Percentiles rank a stretch among this genome's conserved stretches.
These are phyloP conservation scores for Ulmus americana DNA, from an alignment of 331 rosid genomes.

Conservation along the genomic window DNA sequence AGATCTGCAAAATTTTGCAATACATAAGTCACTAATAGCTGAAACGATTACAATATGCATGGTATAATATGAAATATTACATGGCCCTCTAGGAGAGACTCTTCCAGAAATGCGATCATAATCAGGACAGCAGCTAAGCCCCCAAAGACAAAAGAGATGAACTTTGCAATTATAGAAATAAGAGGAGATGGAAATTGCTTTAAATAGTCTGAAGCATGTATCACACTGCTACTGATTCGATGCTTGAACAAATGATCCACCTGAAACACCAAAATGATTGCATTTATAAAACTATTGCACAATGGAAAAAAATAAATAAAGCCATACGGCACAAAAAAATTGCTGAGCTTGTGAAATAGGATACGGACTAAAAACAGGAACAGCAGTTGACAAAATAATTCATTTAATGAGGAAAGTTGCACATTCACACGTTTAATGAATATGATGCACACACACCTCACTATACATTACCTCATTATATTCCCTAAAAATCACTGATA, in stretches of 20 bases:
- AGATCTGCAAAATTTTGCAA: slow-evolving; percentile 44
- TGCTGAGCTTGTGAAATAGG: neutral
- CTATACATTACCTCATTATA: slow-evolving; percentile 67
- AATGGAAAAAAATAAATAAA: neutral
- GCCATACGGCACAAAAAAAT: neutral
- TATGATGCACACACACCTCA: neutral
- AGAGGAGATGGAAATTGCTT: slow-evolving; percentile 96
- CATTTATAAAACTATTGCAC: slow-evolving; percentile 16
- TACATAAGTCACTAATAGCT: neutral
- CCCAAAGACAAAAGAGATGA: slow-evolving; percentile 88
- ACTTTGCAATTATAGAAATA: slow-evolving; percentile 77
- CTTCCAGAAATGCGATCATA: slow-evolving; percentile 86
- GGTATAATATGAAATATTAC: slow-evolving; percentile 36
- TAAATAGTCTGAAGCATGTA: slow-evolving; percentile 76
- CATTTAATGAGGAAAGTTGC: too few species aligned
- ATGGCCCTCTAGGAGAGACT: slow-evolving; percentile 93
- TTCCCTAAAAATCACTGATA: slow-evolving; percentile 72
- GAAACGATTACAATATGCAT: neutral
- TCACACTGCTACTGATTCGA: slow-evolving; percentile 75
- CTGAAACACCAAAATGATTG: slow-evolving; percentile 34
- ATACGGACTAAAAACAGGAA: neutral
- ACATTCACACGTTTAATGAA: too few species aligned
- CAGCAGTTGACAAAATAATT: neutral
- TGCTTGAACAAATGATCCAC: slow-evolving; percentile 96
- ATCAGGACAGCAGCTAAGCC: slow-evolving; percentile 95